Percentiles rank a stretch among this genome's conserved stretches.
Conservation (phyloP, 306 rosid species). For the Trifolium repens region DNA sequence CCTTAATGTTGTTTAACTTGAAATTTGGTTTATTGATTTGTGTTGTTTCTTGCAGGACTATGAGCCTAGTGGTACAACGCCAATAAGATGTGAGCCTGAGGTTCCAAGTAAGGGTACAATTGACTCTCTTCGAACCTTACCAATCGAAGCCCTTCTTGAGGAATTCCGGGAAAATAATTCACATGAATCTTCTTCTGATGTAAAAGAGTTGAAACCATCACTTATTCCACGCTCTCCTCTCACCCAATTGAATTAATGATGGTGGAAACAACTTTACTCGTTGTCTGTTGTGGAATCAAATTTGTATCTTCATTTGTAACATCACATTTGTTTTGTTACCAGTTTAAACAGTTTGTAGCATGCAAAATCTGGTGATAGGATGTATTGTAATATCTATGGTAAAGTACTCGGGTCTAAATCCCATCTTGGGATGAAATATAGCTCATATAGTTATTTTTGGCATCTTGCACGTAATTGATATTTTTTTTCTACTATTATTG, state of each 20-base stretch:
- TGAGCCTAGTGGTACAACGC: constrained; percentile 84
- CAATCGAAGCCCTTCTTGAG: constrained; percentile 80
- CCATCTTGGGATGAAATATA: constrained; percentile 65
- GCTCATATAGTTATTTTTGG: constrained; percentile 46
- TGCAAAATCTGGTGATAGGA: neutral
- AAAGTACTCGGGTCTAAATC: constrained; percentile 53
- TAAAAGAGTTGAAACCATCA: constrained; percentile 80
- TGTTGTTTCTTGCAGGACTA: constrained; percentile 68
- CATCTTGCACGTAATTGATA: neutral
- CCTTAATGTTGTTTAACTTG: neutral
- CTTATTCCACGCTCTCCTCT: constrained; percentile 95
- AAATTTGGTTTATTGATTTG: neutral
- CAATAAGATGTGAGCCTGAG: constrained; percentile 64
- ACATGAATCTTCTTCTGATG: constrained; percentile 54
- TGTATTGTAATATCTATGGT: constrained; percentile 38
- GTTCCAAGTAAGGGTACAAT: constrained; percentile 77
- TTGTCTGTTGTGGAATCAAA: constrained; percentile 17
- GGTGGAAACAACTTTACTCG: neutral
- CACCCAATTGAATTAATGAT: constrained; percentile 58
- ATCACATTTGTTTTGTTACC: constrained; percentile 34
- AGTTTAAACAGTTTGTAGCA: constrained; percentile 20
- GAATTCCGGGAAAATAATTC: constrained; percentile 86
- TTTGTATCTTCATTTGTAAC: constrained; percentile 63
- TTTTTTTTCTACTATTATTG: neutral
- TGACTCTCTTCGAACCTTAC: constrained; percentile 87